Percentiles rank a stretch among this genome's conserved stretches.
Conservation (phyloP, 805 yeast genomes). For the Helenozyma baotianmanensis region DNA sequence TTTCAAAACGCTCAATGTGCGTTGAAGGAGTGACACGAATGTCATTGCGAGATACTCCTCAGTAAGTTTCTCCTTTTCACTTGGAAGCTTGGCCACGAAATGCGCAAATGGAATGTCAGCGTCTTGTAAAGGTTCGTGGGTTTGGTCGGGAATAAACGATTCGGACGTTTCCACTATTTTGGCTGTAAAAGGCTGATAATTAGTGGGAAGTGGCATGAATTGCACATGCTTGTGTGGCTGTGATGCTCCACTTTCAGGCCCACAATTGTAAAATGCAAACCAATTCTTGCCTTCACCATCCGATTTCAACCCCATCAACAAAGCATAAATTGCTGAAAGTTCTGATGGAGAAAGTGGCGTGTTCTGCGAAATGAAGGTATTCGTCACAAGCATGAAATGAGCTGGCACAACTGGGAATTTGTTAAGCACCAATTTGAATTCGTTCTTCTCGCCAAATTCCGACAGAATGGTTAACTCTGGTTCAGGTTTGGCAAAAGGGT, state of each 20-base stretch:
- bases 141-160: slow-evolving; percentile 50
- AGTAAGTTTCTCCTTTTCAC: slow-evolving; percentile 35
- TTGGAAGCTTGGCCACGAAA: slow-evolving; percentile 62
- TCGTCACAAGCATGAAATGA: slow-evolving; percentile 78
- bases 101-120: slow-evolving; percentile 74
- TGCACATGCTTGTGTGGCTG: slow-evolving; percentile 92
- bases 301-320: slow-evolving; percentile 47
- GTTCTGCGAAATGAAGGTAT: slow-evolving; percentile 64
- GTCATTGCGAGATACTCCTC: slow-evolving; percentile 61
- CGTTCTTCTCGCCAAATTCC: slow-evolving; percentile 48
- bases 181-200: slow-evolving; percentile 57
- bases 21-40: slow-evolving; percentile 68
- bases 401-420: slow-evolving; percentile 80
- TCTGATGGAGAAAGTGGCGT: slow-evolving; percentile 72
- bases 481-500: slow-evolving; percentile 82
- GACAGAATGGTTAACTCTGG: slow-evolving; percentile 62
- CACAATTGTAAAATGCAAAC: slow-evolving; percentile 86
- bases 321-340: slow-evolving; percentile 51
- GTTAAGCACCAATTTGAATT: slow-evolving; percentile 63
- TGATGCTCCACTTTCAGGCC: slow-evolving; percentile 88
- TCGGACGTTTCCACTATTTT: slow-evolving; percentile 35
- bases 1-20: slow-evolving; percentile 62
- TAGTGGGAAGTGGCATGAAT: slow-evolving; percentile 65
- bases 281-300: slow-evolving; percentile 40
- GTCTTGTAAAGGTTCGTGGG: slow-evolving; percentile 57